Percentiles rank a stretch among this genome's conserved stretches.
phyloP scores from a whole-genome alignment of 164 flowering plant genomes.

The Stephania yunnanensis region DNA sequence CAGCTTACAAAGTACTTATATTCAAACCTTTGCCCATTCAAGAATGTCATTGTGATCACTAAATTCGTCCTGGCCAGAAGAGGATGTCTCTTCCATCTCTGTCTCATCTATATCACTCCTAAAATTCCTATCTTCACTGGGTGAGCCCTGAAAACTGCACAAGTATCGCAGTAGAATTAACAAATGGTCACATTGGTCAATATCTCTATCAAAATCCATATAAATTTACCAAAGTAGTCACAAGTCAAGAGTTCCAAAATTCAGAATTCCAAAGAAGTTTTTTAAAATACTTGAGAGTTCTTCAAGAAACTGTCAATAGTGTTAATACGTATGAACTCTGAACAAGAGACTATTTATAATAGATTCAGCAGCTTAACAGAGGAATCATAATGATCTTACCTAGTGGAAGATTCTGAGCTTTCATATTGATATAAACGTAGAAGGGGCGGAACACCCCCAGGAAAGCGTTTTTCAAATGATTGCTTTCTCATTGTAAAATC shows the following conservation, averaged over 20 bases:
- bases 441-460: slow-evolving; percentile 60
- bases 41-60: slow-evolving; percentile 64
- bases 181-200: background rate
- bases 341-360: background rate
- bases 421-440: slow-evolving; percentile 60
- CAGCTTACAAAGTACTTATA: background rate
- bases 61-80: slow-evolving; percentile 75
- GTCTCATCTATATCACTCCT: slow-evolving; percentile 75
- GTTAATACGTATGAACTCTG: too few relatives aligned
- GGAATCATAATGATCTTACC: slow-evolving; percentile 38
- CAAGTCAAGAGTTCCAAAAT: background rate
- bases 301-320: background rate
- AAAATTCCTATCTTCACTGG: slow-evolving; percentile 61
- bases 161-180: slow-evolving; percentile 10
- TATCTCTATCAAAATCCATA: background rate
- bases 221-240: background rate
- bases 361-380: background rate
- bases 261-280: background rate
- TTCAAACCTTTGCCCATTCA: slow-evolving; percentile 92
- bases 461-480: slow-evolving; percentile 43
- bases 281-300: too few relatives aligned
- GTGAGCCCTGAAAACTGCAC: slow-evolving; percentile 81
- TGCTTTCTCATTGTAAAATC: slow-evolving; percentile 33
- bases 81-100: slow-evolving; percentile 78
- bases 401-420: slow-evolving; percentile 87